Conservation (phyloP, 1,284 basidiomycete species). For the Pyrrhoderma noxium region DNA sequence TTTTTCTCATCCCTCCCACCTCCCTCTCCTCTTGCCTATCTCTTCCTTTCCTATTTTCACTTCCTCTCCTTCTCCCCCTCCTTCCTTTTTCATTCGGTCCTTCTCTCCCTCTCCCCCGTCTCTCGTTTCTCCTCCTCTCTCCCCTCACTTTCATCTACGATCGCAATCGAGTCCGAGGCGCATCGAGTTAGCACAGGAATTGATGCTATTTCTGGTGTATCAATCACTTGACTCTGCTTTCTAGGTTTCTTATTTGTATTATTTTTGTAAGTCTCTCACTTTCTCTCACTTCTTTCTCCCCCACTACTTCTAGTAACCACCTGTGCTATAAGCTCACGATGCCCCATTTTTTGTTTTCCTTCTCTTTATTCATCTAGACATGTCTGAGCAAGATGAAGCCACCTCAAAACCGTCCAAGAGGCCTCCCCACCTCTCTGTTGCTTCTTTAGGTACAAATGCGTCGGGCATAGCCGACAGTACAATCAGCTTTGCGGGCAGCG, state of each 20-base stretch:
- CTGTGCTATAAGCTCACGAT: too few species aligned
- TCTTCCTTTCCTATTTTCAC: too few species aligned
- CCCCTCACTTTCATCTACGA: neutral
- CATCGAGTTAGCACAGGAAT: too few species aligned
- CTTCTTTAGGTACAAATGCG: slow-evolving; percentile 40
- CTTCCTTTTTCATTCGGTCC: slow-evolving; percentile 2
- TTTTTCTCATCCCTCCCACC: neutral
- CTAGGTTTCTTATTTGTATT: slow-evolving; percentile 7
- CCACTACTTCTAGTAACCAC: too few species aligned
- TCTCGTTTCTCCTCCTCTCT: neutral
- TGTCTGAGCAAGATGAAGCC: slow-evolving; percentile 2
- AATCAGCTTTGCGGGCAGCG: slow-evolving; percentile 36
- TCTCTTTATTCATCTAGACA: too few species aligned
- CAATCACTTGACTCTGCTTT: slow-evolving; percentile 7
- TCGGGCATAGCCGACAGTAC: slow-evolving; percentile 50
- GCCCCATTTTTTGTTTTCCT: too few species aligned
- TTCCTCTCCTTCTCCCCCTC: slow-evolving; percentile 7
- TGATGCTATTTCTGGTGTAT: too few species aligned
- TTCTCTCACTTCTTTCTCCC: neutral
- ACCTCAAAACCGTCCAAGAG: neutral
- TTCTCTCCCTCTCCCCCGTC: neutral
- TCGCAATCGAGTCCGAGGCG: neutral
- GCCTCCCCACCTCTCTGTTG: slow-evolving; percentile 29
- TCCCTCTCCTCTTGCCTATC: slow-evolving; percentile 1
- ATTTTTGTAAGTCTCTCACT: neutral